A percentile compares a stretch with the other conserved stretches of the same genome.
Evolutionary conservation across 257 asterid genomes (phyloP).

Genomic region (Fraxinus quadrangulata): DNA sequence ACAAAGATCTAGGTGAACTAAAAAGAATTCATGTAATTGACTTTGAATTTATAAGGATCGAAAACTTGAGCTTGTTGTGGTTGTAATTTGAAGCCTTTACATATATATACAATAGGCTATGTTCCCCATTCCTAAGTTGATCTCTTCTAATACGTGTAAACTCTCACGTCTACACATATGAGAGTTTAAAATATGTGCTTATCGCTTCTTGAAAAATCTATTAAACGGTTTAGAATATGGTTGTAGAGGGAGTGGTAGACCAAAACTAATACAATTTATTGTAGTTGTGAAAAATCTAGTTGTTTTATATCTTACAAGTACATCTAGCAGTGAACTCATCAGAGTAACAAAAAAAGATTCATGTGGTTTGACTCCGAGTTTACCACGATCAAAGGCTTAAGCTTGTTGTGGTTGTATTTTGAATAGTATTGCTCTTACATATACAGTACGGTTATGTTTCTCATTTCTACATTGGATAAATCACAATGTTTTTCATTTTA

Average conservation of each 20-base stretch:
- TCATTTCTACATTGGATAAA: not conserved
- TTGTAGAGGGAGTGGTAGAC: not conserved
- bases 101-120: not conserved
- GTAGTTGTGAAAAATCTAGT: no score
- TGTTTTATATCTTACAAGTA: no score
- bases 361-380: no score
- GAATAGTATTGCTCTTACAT: no score
- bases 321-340: not conserved
- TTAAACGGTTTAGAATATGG: no score
- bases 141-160: no score
- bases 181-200: not conserved
- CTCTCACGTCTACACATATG: not conserved
- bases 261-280: not conserved
- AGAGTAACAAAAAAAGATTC: not conserved
- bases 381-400: no score
- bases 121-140: not conserved
- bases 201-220: not conserved
- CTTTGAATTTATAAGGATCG: not conserved
- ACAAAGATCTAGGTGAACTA: not conserved
- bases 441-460: no score
- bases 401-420: no score
- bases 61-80: no score
- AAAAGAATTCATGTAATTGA: not conserved
- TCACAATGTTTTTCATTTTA: no score
- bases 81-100: no score